phyloP scores from a whole-genome alignment of 1,284 basidiomycete species.

The Rhizoctonia solani region DNA sequence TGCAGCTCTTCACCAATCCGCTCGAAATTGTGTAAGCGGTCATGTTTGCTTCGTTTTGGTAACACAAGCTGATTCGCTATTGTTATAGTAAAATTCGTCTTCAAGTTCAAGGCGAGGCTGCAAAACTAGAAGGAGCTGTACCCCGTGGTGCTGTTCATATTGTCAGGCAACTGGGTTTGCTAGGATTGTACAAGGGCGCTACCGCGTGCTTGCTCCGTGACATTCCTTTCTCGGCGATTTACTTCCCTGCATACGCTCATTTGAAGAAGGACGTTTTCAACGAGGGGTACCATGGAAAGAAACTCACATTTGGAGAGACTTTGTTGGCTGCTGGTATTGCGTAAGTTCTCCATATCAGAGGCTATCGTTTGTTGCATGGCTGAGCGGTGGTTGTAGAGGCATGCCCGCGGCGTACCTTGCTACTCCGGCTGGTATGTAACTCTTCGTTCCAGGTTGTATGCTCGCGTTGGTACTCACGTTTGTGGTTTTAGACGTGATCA shows the following conservation, averaged over 20 bases:
- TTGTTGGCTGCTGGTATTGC: conserved; percentile 80
- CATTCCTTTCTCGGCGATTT: conserved; percentile 90
- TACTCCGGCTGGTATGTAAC: conserved; percentile 71
- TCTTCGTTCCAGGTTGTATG: conserved; percentile 31
- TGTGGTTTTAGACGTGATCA: conserved; percentile 81
- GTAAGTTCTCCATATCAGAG: conserved; percentile 53
- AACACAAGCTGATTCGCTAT: conserved; percentile 2
- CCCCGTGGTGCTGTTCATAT: conserved; percentile 91
- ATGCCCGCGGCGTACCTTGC: conserved; percentile 94
- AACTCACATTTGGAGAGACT: conserved; percentile 89
- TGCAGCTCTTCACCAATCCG: conserved; percentile 91
- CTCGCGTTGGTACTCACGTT: conserved; percentile 41
- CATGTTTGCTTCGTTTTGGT: background rate
- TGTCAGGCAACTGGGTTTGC: conserved; percentile 85
- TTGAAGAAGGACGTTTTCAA: conserved; percentile 92
- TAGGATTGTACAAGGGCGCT: conserved; percentile 92
- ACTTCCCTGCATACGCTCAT: conserved; percentile 81
- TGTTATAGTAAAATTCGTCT: conserved; percentile 90
- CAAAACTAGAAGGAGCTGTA: conserved; percentile 76
- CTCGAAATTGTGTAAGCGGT: conserved; percentile 82
- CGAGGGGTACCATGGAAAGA: conserved; percentile 95
- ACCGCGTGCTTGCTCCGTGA: conserved; percentile 88
- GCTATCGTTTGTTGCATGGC: background rate
- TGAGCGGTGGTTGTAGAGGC: conserved; percentile 58
- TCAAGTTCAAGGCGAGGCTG: conserved; percentile 94